These are phyloP conservation scores for Lantana camara DNA, from an alignment of 257 asterid genomes.

Conservation along the genomic window DNA sequence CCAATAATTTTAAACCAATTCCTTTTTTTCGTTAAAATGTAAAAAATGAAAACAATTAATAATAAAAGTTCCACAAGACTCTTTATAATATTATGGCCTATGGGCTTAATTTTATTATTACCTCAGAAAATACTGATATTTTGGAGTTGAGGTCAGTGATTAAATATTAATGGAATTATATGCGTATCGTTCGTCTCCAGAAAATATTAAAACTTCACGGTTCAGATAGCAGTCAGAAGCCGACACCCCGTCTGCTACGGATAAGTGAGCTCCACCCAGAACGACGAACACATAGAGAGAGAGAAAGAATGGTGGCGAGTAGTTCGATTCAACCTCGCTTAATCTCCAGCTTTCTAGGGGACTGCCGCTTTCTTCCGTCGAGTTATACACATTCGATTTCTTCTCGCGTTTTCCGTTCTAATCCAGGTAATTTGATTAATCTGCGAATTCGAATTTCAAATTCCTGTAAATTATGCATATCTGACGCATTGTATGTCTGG, in stretches of 20 bases:
- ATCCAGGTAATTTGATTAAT: conserved; percentile 46
- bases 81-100: no score
- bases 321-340: conserved; percentile 66
- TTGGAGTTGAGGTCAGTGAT: no score
- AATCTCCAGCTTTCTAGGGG: conserved; percentile 65
- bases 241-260: conserved; percentile 22
- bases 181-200: neutral
- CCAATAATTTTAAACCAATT: no score
- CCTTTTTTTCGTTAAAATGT: no score
- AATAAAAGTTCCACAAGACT: no score
- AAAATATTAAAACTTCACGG: neutral
- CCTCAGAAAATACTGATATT: no score
- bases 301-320: conserved; percentile 46
- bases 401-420: conserved; percentile 47
- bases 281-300: conserved; percentile 22
- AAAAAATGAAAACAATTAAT: no score
- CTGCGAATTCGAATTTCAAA: neutral
- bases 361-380: conserved; percentile 50
- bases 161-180: no score
- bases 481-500: neutral
- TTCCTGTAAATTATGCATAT: neutral
- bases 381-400: conserved; percentile 42
- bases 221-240: neutral
- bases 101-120: no score
- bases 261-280: no score